phyloP scores from a whole-genome alignment of 352 stramenopile species.

The Globisporangium radiosum region DNA sequence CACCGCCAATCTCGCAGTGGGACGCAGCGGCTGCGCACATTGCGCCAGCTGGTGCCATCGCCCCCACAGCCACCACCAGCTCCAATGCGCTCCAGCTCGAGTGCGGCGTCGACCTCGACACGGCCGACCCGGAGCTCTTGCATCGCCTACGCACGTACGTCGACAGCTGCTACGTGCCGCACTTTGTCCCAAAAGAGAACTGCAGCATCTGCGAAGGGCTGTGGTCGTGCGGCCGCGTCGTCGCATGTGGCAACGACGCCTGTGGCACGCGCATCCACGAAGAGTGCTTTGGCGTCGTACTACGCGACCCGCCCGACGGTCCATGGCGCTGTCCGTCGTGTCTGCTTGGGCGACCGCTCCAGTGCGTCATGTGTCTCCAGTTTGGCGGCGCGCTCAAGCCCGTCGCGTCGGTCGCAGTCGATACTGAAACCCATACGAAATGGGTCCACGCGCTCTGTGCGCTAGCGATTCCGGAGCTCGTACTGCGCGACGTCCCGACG shows the following conservation, averaged over 20 bases:
- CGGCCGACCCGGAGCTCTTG: constrained; percentile 42
- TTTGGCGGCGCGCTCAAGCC: constrained; percentile 75
- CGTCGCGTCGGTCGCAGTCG: neutral
- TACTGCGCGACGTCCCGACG: constrained; percentile 73
- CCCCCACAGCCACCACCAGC: neutral
- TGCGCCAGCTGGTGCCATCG: neutral
- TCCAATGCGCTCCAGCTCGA: constrained; percentile 38
- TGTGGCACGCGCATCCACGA: constrained; percentile 70
- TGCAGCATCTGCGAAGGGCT: constrained; percentile 76
- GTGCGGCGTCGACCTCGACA: constrained; percentile 58
- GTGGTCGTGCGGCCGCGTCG: constrained; percentile 67
- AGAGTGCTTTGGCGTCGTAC: constrained; percentile 74
- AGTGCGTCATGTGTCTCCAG: constrained; percentile 76
- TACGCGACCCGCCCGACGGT: constrained; percentile 41
- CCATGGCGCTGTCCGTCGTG: constrained; percentile 78
- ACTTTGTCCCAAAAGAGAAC: constrained; percentile 68
- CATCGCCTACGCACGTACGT: constrained; percentile 64
- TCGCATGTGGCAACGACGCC: constrained; percentile 62
- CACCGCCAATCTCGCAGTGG: constrained; percentile 15
- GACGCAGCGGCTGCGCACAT: constrained; percentile 14
- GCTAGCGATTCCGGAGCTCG: constrained; percentile 78
- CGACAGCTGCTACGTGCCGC: constrained; percentile 69
- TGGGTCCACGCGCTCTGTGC: constrained; percentile 85
- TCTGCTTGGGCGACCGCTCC: constrained; percentile 56
- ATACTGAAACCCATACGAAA: constrained; percentile 15